Evolutionary conservation across 352 stramenopile species (phyloP).

Genomic region (Globisporangium okanoganense): DNA sequence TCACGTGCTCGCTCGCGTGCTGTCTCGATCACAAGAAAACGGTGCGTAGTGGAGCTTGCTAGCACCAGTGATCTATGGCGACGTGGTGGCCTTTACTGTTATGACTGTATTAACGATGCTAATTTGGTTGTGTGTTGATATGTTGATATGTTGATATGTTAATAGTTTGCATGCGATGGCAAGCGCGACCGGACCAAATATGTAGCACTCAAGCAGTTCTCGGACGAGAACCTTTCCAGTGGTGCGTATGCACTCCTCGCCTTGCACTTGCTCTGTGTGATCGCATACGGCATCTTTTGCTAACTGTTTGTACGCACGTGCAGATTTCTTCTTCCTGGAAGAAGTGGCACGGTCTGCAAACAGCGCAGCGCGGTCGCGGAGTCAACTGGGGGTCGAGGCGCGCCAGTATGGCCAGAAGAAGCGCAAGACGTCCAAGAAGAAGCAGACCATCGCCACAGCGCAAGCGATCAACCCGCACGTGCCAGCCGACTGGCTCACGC

Average conservation of each 20-base stretch:
- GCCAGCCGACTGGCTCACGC: constrained; percentile 60
- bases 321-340: constrained; percentile 79
- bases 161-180: constrained; percentile 70
- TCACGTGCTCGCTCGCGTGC: constrained; percentile 79
- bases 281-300: not conserved
- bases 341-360: constrained; percentile 59
- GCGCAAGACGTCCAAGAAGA: constrained; percentile 16
- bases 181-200: constrained; percentile 85
- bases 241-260: constrained; percentile 20
- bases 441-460: not conserved
- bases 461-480: constrained; percentile 54
- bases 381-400: constrained; percentile 34
- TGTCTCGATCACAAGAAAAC: constrained; percentile 80
- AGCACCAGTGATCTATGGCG: not conserved
- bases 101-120: not conserved
- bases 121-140: not conserved
- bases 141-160: not conserved
- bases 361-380: constrained; percentile 37
- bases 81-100: not conserved
- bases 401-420: constrained; percentile 27
- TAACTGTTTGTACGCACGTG: not conserved
- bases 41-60: constrained; percentile 12
- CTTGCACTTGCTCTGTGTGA: not conserved
- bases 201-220: constrained; percentile 66
- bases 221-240: constrained; percentile 72